Conservation (phyloP, 805 yeast species). For the Dipodascopsis uninucleata region DNA sequence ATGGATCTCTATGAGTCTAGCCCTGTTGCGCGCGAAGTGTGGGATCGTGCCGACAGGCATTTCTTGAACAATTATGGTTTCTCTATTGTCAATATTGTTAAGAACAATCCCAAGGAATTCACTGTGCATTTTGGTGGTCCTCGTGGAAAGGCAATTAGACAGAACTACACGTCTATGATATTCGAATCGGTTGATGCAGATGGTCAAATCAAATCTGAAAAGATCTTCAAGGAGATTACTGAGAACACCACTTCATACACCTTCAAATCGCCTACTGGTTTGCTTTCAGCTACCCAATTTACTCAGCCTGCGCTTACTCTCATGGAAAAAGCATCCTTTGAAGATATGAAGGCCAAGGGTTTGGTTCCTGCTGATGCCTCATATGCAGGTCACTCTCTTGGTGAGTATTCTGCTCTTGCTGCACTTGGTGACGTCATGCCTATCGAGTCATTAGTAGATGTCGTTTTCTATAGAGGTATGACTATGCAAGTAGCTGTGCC, state of each 20-base stretch:
- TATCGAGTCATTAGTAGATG: slow-evolving; percentile 57
- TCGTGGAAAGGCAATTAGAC: slow-evolving; percentile 84
- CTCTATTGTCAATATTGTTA: slow-evolving; percentile 93
- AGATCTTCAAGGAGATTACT: slow-evolving; percentile 89
- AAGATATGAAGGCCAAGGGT: slow-evolving; percentile 95
- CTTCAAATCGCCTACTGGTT: slow-evolving; percentile 89
- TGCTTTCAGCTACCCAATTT: slow-evolving; percentile 95
- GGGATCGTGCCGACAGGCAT: slow-evolving; percentile 97
- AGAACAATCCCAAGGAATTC: slow-evolving; percentile 90
- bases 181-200: slow-evolving; percentile 88
- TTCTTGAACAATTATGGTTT: slow-evolving; percentile 92
- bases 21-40: slow-evolving; percentile 87
- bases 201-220: slow-evolving; percentile 82
- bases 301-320: slow-evolving; percentile 98
- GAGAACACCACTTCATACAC: slow-evolving; percentile 79
- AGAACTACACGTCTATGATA: slow-evolving; percentile 94
- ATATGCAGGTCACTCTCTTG: slow-evolving; percentile 99
- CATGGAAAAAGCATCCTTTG: slow-evolving; percentile 99
- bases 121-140: slow-evolving; percentile 98
- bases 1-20: slow-evolving; percentile 93
- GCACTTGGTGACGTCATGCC: slow-evolving; percentile 99
- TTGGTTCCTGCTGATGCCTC: slow-evolving; percentile 87
- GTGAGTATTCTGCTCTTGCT: slow-evolving; percentile 97
- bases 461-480: slow-evolving; percentile 94
- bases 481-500: slow-evolving; percentile 99